Conservation (phyloP, 805 yeast genomes). For the Tetrapisispora arboricola region DNA sequence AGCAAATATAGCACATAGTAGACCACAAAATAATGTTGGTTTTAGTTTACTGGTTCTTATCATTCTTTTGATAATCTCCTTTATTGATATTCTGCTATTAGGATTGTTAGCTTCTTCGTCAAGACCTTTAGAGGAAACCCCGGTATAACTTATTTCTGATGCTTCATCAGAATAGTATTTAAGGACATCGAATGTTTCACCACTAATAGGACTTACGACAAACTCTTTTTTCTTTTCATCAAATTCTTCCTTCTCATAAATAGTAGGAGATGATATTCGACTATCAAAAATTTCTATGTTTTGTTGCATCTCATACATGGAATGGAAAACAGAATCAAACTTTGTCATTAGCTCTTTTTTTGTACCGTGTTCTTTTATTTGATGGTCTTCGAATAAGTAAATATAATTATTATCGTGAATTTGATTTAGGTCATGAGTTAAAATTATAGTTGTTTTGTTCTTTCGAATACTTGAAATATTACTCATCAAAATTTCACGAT, state of each 20-base stretch:
- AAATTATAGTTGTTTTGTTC: constrained; percentile 64
- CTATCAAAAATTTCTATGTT: constrained; percentile 2
- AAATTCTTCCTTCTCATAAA: constrained; percentile 1
- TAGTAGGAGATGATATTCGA: background rate
- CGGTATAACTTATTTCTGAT: background rate
- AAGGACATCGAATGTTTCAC: background rate
- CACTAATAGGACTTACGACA: constrained; percentile 7
- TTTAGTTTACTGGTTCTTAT: constrained; percentile 19
- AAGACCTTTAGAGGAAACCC: background rate
- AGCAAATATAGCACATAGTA: constrained; percentile 40
- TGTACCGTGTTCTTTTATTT: constrained; percentile 36
- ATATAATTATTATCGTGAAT: constrained; percentile 51
- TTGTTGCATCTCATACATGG: constrained; percentile 7
- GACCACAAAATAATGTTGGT: constrained; percentile 37
- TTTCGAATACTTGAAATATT: constrained; percentile 50
- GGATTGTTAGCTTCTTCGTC: background rate
- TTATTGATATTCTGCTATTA: constrained; percentile 19
- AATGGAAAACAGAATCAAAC: constrained; percentile 6
- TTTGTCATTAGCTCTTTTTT: constrained; percentile 26
- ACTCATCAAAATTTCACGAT: constrained; percentile 37
- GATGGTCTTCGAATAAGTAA: constrained; percentile 50
- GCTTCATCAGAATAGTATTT: background rate
- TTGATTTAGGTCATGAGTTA: constrained; percentile 67
- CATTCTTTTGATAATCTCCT: constrained; percentile 25
- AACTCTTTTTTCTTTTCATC: constrained; percentile 1